These are phyloP conservation scores for Vitis amurensis DNA, from an alignment of 164 flowering plant species.

Conservation along the genomic window DNA sequence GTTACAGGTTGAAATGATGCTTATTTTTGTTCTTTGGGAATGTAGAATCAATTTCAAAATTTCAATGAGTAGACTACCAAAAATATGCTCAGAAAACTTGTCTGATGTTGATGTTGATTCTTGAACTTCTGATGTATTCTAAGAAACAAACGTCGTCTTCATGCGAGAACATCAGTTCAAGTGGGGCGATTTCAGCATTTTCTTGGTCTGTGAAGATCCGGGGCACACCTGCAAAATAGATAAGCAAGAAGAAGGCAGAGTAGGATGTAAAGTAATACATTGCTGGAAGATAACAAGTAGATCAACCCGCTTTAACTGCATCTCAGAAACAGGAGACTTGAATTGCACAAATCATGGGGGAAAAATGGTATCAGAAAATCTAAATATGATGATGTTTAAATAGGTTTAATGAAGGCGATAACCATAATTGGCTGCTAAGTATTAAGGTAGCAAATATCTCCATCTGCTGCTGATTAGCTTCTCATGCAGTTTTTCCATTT, in stretches of 20 bases:
- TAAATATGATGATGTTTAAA: background rate
- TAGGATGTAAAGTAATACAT: background rate
- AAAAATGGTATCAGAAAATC: background rate
- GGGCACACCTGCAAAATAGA: conserved; percentile 67
- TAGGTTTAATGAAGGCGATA: no score
- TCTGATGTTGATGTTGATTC: conserved; percentile 93
- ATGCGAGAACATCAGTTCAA: conserved; percentile 43
- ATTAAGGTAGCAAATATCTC: no score
- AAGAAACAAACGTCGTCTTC: conserved; percentile 50
- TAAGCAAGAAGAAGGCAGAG: conserved; percentile 1
- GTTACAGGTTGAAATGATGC: background rate
- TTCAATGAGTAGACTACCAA: background rate
- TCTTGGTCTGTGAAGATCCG: conserved; percentile 78
- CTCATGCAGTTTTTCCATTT: no score
- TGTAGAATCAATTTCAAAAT: background rate
- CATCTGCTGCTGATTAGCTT: no score
- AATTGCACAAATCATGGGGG: background rate
- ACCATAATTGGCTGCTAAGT: no score
- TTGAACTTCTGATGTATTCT: conserved; percentile 80
- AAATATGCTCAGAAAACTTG: conserved; percentile 60
- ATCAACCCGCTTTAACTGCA: background rate
- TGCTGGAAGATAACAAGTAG: background rate
- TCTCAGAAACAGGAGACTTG: background rate
- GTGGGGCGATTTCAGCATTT: conserved; percentile 59
- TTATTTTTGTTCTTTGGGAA: background rate